Conservation (phyloP, 2,329 filamentous ascomycete genomes). For the Neofusicoccum cordaticola region DNA sequence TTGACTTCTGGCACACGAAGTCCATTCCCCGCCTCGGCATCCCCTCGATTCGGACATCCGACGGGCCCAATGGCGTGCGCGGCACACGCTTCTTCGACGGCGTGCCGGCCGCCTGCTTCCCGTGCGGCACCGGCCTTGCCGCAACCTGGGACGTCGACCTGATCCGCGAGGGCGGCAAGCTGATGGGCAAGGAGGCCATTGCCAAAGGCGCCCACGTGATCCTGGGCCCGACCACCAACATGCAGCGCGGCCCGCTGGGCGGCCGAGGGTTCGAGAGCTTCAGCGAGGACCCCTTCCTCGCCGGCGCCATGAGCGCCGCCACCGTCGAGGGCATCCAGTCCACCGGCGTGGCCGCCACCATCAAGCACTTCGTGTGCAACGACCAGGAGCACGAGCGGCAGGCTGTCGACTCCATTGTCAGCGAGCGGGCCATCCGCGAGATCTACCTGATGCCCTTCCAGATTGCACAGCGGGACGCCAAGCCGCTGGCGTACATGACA, state of each 20-base stretch:
- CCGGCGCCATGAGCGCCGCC: slow-evolving; percentile 64
- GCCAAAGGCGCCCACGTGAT: slow-evolving; percentile 72
- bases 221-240: slow-evolving; percentile 74
- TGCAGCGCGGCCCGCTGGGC: slow-evolving; percentile 75
- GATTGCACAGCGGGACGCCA: slow-evolving; percentile 67
- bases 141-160: slow-evolving; percentile 73
- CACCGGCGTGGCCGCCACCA: slow-evolving; percentile 64
- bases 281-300: slow-evolving; percentile 66
- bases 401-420: slow-evolving; percentile 49
- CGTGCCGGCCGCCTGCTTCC: slow-evolving; percentile 66
- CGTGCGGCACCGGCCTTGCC: slow-evolving; percentile 67
- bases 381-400: slow-evolving; percentile 69
- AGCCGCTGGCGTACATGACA: slow-evolving; percentile 68
- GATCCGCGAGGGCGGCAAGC: slow-evolving; percentile 63
- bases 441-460: slow-evolving; percentile 62
- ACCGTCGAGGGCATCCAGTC: slow-evolving; percentile 62
- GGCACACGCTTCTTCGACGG: slow-evolving; percentile 64
- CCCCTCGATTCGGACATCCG: slow-evolving; percentile 61
- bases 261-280: slow-evolving; percentile 77
- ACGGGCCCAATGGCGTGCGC: slow-evolving; percentile 67
- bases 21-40: slow-evolving; percentile 57
- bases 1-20: slow-evolving; percentile 69
- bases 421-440: slow-evolving; percentile 57
- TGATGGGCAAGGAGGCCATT: slow-evolving; percentile 67
- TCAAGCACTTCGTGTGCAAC: slow-evolving; percentile 72